phyloP scores from a whole-genome alignment of 257 asterid species.

The Scutellaria galericulata region DNA sequence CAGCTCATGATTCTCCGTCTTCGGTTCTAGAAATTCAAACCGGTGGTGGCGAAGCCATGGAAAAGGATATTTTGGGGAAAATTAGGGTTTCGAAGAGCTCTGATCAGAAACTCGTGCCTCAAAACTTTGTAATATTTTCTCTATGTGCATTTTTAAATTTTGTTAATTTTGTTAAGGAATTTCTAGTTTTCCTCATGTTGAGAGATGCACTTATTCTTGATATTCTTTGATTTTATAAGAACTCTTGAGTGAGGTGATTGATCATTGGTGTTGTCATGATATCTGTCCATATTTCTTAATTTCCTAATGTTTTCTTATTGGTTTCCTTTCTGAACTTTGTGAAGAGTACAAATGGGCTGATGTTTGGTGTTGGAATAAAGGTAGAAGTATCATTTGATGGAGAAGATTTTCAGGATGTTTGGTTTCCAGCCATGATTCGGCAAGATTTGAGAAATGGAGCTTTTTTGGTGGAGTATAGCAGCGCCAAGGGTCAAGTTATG shows the following conservation, averaged over 20 bases:
- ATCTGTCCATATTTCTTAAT: background rate
- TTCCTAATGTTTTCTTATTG: conserved; percentile 16
- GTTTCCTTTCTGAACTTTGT: conserved; percentile 37
- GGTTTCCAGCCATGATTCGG: conserved; percentile 64
- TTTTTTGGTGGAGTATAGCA: conserved; percentile 48
- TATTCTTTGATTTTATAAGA: background rate
- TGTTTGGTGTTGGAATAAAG: conserved; percentile 61
- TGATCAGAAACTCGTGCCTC: background rate
- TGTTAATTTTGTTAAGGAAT: no score
- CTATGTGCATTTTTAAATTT: background rate
- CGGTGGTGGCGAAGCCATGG: conserved; percentile 23
- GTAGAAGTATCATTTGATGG: conserved; percentile 70
- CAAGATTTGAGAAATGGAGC: conserved; percentile 47
- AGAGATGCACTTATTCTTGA: background rate
- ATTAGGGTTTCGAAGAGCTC: background rate
- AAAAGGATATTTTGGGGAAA: conserved; percentile 9
- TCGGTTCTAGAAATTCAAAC: conserved; percentile 34
- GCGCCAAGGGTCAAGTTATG: conserved; percentile 2
- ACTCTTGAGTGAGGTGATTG: conserved; percentile 5
- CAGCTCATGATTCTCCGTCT: conserved; percentile 34
- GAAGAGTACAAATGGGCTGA: conserved; percentile 56
- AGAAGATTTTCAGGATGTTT: conserved; percentile 50
- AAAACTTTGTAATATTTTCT: background rate
- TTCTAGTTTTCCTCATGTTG: background rate
- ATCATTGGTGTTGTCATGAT: conserved; percentile 8